These are phyloP conservation scores for Coemansia aciculifera DNA, from an alignment of 192 early-diverging fungal genomes.

Conservation along the genomic window DNA sequence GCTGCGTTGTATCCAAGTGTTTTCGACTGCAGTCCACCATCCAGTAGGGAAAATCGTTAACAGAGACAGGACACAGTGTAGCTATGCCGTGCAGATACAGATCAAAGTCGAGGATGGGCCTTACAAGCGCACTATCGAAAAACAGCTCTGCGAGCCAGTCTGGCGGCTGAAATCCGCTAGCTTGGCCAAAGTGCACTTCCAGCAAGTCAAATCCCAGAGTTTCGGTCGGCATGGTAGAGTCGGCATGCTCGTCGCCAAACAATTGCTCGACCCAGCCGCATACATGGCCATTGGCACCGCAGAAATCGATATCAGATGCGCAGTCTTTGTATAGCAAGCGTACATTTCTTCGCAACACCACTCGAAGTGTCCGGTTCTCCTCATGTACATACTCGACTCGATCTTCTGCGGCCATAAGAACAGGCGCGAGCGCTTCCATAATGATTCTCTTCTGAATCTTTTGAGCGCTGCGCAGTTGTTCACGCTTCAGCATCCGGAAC, in stretches of 20 bases:
- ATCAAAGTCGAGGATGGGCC: conserved; percentile 50
- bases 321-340: conserved; percentile 8
- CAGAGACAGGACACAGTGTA: conserved; percentile 8
- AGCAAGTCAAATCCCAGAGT: background rate
- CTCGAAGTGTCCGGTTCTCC: conserved; percentile 14
- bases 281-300: background rate
- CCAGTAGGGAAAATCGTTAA: conserved; percentile 40
- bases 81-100: conserved; percentile 44
- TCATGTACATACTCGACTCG: conserved; percentile 38
- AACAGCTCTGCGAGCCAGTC: conserved; percentile 42
- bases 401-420: conserved; percentile 28
- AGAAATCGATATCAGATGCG: background rate
- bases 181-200: conserved; percentile 31
- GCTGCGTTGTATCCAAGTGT: conserved; percentile 5
- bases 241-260: background rate
- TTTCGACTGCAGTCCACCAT: conserved; percentile 35
- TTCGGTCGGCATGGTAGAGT: background rate
- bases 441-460: conserved; percentile 48
- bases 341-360: conserved; percentile 31
- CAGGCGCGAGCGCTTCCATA: conserved; percentile 31
- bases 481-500: conserved; percentile 13
- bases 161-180: conserved; percentile 20
- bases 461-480: conserved; percentile 31
- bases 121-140: conserved; percentile 38
- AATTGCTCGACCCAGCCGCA: background rate